These are phyloP conservation scores for Aspergillus ibericus DNA, from an alignment of 2,329 filamentous ascomycete species.

Conservation along the genomic window DNA sequence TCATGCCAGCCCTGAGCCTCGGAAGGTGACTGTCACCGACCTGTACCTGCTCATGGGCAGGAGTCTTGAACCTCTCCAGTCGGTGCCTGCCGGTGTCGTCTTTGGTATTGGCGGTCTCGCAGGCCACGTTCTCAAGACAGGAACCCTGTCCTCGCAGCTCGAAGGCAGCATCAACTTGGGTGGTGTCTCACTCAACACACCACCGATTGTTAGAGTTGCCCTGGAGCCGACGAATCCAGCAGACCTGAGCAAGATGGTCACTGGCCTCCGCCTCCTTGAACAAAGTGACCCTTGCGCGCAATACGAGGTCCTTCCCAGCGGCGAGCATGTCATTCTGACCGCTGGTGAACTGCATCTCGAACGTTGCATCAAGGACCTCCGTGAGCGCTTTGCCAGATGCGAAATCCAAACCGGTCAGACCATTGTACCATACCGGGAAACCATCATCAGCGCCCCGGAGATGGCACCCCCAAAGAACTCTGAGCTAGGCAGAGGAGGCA, in stretches of 20 bases:
- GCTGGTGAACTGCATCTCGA: conserved; percentile 94
- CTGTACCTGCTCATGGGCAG: conserved; percentile 96
- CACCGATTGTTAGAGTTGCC: conserved; percentile 92
- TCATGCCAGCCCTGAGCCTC: conserved; percentile 68
- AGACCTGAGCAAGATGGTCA: conserved; percentile 93
- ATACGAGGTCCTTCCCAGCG: conserved; percentile 88
- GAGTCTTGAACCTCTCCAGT: conserved; percentile 75
- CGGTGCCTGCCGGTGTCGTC: conserved; percentile 88
- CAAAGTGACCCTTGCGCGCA: conserved; percentile 95
- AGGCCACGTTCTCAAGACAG: conserved; percentile 91
- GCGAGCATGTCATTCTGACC: conserved; percentile 92
- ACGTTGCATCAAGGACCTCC: conserved; percentile 86
- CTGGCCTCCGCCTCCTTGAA: conserved; percentile 79
- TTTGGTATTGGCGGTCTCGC: conserved; percentile 93
- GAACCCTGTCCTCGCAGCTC: conserved; percentile 84
- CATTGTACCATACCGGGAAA: conserved; percentile 94
- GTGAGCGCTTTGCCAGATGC: conserved; percentile 88
- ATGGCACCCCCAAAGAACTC: conserved; percentile 88
- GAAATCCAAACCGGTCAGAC: conserved; percentile 92
- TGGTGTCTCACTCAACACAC: conserved; percentile 74
- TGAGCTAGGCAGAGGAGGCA: conserved; percentile 79
- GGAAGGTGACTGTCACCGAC: conserved; percentile 80
- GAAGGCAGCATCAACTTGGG: conserved; percentile 88
- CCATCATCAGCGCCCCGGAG: conserved; percentile 81
- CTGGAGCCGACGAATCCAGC: conserved; percentile 89